Percentiles rank a stretch among this genome's conserved stretches.
These are phyloP conservation scores for Penicillium janthinellum DNA, from an alignment of 2,329 filamentous ascomycete species.

Conservation along the genomic window DNA sequence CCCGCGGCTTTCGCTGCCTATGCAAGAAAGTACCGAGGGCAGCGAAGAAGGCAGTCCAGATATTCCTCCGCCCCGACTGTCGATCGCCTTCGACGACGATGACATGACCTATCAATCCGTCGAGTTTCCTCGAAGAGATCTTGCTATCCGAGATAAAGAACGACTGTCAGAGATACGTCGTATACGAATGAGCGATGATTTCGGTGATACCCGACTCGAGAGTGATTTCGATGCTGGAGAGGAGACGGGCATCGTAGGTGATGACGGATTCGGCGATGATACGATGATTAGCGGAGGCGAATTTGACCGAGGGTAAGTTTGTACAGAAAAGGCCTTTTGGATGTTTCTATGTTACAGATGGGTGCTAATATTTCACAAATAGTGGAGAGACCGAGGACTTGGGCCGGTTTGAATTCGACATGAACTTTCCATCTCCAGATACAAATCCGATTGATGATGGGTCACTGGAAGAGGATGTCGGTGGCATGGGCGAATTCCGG, in stretches of 20 bases:
- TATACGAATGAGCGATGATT: constrained; percentile 53
- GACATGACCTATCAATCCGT: constrained; percentile 45
- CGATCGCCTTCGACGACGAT: constrained; percentile 49
- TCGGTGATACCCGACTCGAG: constrained; percentile 52
- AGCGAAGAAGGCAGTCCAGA: constrained; percentile 48
- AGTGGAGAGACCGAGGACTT: constrained; percentile 50
- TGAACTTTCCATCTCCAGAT: constrained; percentile 43
- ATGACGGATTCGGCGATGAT: constrained; percentile 40
- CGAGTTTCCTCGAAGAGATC: constrained; percentile 47
- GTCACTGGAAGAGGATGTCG: constrained; percentile 35
- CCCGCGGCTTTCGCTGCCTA: constrained; percentile 48
- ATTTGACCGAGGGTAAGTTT: constrained; percentile 42
- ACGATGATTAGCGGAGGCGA: constrained; percentile 41
- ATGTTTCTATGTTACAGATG: constrained; percentile 19
- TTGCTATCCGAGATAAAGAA: constrained; percentile 40
- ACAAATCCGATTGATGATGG: constrained; percentile 30
- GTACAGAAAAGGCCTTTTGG: not conserved
- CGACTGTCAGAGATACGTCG: constrained; percentile 48
- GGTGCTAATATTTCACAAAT: constrained; percentile 23
- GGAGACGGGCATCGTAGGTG: constrained; percentile 41
- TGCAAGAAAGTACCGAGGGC: constrained; percentile 49
- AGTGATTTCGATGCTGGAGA: constrained; percentile 45
- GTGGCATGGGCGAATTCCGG: constrained; percentile 41
- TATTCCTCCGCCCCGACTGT: constrained; percentile 41
- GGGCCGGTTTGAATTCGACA: constrained; percentile 45